Percentiles rank a stretch among this genome's conserved stretches.
phyloP scores from a whole-genome alignment of 352 stramenopile genomes.

The Phytophthora rubi region DNA sequence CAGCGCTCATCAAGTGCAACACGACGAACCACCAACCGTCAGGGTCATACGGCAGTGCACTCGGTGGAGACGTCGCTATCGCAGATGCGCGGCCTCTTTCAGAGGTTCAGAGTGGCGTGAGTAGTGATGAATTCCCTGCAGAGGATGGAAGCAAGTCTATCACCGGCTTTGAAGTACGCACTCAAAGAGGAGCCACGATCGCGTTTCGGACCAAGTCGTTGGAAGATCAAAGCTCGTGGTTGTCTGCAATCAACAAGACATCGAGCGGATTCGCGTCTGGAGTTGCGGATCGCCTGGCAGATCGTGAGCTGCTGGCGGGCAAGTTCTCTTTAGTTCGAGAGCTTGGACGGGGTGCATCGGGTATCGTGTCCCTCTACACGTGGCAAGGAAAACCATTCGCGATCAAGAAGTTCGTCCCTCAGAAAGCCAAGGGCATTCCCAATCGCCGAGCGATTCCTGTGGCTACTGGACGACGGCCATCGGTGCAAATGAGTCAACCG shows the following conservation, averaged over 20 bases:
- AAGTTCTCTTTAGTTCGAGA: slow-evolving; percentile 79
- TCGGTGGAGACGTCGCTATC: slow-evolving; percentile 47
- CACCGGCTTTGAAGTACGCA: slow-evolving; percentile 44
- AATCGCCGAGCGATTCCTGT: slow-evolving; percentile 52
- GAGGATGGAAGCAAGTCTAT: neutral
- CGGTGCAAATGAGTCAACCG: slow-evolving; percentile 17
- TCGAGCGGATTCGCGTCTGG: slow-evolving; percentile 56
- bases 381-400: slow-evolving; percentile 69
- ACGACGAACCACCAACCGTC: slow-evolving; percentile 37
- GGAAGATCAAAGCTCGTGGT: slow-evolving; percentile 55
- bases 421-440: slow-evolving; percentile 57
- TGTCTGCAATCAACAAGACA: slow-evolving; percentile 46
- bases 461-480: slow-evolving; percentile 20
- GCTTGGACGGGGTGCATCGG: slow-evolving; percentile 71
- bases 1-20: slow-evolving; percentile 60
- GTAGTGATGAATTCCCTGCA: slow-evolving; percentile 1
- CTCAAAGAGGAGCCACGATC: slow-evolving; percentile 37
- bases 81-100: slow-evolving; percentile 33
- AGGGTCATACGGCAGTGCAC: slow-evolving; percentile 35
- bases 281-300: slow-evolving; percentile 53
- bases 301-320: slow-evolving; percentile 63
- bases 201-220: slow-evolving; percentile 49
- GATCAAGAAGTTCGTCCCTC: slow-evolving; percentile 74
- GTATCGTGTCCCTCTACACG: slow-evolving; percentile 76
- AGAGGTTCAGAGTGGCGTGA: slow-evolving; percentile 9